Evolutionary conservation across 73 alveolate genomes (phyloP), one percentile per base, ranked within the genome.

Genomic region (Durusdinium trenchii): DNA sequence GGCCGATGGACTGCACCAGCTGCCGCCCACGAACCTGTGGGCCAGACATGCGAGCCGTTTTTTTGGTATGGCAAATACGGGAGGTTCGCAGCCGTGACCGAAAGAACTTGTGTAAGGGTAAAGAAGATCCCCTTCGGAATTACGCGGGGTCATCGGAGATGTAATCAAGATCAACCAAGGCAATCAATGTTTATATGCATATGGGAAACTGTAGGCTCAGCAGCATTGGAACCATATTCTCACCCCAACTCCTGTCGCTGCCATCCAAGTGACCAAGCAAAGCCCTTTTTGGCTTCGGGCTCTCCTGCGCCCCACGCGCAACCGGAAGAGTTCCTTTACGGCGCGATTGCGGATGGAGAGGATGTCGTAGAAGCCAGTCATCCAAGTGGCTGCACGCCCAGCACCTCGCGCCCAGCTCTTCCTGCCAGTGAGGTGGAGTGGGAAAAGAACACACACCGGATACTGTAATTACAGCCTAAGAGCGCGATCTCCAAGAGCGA

Each of bases 251-350:
- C 64, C 20, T 9, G 64, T 54, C 64, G 20, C 64, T 20, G 28
- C 64, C 64, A 9, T 9, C 20, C 9, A 54, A 20, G 28, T 12
- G 64, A 50, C 95, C 79, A 87, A 40, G 95, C 95, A 87, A 20
- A 38, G 62, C 50, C 95, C 95, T 48, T 54, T 18, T 50, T 43
- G 52, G n/a, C 38, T 20, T 38, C 95, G 83, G 18, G 95, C 95
- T 6, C 84, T 42, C 26, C 95, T 50, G 28, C 95, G 67, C 36
- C 95, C 95, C 54, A 60, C 95, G 23, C 95, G 95, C 83, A 87
- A 48, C 14, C 84, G 50, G 67, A 87, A 87, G 85, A 87, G 95
- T 84, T 87, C 95, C 95, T 87, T 87, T 35, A 87, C 48, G 23
- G 78, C 78, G 16, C 85, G 95, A n/a, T 87, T 87, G 6, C 95